Percentiles rank a stretch among this genome's conserved stretches.
phyloP scores from a whole-genome alignment of 148 eudicot genomes.

The Linanthus parryae region DNA sequence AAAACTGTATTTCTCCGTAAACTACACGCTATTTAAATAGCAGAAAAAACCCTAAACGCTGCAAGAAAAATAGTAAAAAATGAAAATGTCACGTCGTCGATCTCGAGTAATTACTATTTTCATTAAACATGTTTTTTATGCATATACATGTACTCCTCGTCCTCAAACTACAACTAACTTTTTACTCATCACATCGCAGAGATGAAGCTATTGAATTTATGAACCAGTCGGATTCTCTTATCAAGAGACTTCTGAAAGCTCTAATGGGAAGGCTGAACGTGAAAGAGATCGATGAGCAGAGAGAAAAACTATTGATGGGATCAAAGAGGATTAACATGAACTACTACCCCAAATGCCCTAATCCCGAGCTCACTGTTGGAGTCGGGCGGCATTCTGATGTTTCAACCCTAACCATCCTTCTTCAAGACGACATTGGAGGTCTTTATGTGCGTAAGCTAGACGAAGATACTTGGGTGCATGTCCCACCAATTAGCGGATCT shows the following conservation, averaged over 20 bases:
- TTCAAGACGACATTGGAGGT: constrained; percentile 28
- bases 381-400: constrained; percentile 29
- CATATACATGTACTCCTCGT: neutral
- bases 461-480: constrained; percentile 16
- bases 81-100: too few relatives aligned
- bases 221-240: constrained; percentile 6
- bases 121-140: neutral
- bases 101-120: neutral
- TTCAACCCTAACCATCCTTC: constrained; percentile 25
- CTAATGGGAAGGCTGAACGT: constrained; percentile 27
- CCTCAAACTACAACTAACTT: neutral
- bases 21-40: neutral
- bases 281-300: constrained; percentile 8
- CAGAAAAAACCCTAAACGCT: neutral
- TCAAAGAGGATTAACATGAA: constrained; percentile 17
- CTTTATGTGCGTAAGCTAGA: constrained; percentile 16
- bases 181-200: constrained; percentile 19
- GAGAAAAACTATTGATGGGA: constrained; percentile 11
- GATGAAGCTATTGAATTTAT: constrained; percentile 26
- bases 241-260: constrained; percentile 16
- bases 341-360: constrained; percentile 35
- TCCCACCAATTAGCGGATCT: constrained; percentile 41
- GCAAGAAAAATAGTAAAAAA: too few relatives aligned
- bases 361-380: constrained; percentile 27
- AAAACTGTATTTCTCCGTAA: neutral